Conservation (phyloP, 2,329 filamentous ascomycete species). For the Pseudopyricularia javanii region DNA sequence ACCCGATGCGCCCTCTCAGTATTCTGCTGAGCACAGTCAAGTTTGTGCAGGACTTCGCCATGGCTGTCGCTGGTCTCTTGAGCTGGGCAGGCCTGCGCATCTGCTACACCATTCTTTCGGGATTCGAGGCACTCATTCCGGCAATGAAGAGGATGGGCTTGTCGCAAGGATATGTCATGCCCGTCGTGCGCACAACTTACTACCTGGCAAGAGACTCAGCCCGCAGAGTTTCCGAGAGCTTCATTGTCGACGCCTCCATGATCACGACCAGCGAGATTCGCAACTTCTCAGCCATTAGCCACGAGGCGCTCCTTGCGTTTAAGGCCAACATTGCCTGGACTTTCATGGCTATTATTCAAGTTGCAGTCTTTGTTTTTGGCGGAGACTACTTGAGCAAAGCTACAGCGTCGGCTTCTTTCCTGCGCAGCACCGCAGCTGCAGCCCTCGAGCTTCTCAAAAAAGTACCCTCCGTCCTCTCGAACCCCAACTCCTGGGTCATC, state of each 20-base stretch:
- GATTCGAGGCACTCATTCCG: constrained; percentile 24
- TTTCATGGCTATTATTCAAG: background rate
- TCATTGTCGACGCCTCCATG: constrained; percentile 36
- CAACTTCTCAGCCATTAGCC: constrained; percentile 65
- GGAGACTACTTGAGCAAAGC: constrained; percentile 26
- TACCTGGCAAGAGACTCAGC: constrained; percentile 27
- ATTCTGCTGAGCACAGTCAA: constrained; percentile 65
- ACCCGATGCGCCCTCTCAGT: constrained; percentile 64
- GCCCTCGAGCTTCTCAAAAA: constrained; percentile 15
- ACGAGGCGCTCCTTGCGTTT: constrained; percentile 52
- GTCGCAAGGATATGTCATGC: constrained; percentile 1
- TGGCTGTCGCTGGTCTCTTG: constrained; percentile 49
- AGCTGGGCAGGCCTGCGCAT: constrained; percentile 23
- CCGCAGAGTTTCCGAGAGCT: constrained; percentile 34
- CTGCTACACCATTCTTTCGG: background rate
- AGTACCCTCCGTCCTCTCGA: constrained; percentile 23
- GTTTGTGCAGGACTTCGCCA: constrained; percentile 60
- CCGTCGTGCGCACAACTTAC: constrained; percentile 21
- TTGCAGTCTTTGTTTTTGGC: constrained; percentile 25
- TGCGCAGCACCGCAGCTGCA: constrained; percentile 8
- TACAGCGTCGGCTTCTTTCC: constrained; percentile 8
- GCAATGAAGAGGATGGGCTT: constrained; percentile 17
- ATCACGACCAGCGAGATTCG: constrained; percentile 51
- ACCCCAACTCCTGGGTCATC: constrained; percentile 46
- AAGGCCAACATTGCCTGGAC: constrained; percentile 30